Evolutionary conservation across 2,329 filamentous ascomycete species (phyloP).

Genomic region (Alternaria triticimaculans): DNA sequence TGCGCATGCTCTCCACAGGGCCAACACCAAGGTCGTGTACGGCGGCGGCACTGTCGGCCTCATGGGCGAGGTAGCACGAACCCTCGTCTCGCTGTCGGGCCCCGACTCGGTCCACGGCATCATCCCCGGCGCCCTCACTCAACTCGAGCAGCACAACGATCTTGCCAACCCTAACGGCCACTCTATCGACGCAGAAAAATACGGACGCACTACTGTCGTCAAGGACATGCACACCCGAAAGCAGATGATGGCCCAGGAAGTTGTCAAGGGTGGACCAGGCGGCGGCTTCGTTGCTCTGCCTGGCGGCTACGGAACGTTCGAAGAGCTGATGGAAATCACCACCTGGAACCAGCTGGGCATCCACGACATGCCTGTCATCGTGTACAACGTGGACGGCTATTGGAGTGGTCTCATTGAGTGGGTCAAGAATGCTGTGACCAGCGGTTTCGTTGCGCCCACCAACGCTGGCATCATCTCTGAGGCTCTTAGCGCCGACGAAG

Average conservation of each 20-base stretch:
- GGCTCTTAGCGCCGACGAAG: slow-evolving; percentile 73
- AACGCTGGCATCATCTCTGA: slow-evolving; percentile 82
- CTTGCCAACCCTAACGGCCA: slow-evolving; percentile 51
- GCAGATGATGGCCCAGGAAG: slow-evolving; percentile 88
- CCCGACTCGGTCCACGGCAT: slow-evolving; percentile 87
- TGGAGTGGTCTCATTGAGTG: slow-evolving; percentile 87
- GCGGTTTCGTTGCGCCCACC: slow-evolving; percentile 75
- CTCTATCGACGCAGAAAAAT: slow-evolving; percentile 67
- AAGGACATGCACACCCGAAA: slow-evolving; percentile 97
- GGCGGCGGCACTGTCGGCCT: slow-evolving; percentile 92
- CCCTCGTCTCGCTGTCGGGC: slow-evolving; percentile 81
- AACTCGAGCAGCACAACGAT: slow-evolving; percentile 72
- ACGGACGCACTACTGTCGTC: slow-evolving; percentile 86
- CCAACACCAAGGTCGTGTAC: slow-evolving; percentile 86
- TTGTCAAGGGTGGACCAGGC: slow-evolving; percentile 80
- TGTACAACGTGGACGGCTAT: slow-evolving; percentile 89
- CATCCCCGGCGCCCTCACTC: slow-evolving; percentile 84
- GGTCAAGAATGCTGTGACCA: slow-evolving; percentile 76
- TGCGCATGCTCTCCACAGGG: slow-evolving; percentile 73
- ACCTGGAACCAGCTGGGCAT: slow-evolving; percentile 98
- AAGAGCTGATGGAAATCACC: slow-evolving; percentile 89
- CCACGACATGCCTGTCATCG: slow-evolving; percentile 74
- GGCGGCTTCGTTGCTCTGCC: slow-evolving; percentile 87
- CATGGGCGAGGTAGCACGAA: slow-evolving; percentile 92
- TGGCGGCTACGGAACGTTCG: slow-evolving; percentile 92